Percentiles rank a stretch among this genome's conserved stretches.
phyloP scores from a whole-genome alignment of 148 eudicot species.

The Fagopyrum homotropicum region DNA sequence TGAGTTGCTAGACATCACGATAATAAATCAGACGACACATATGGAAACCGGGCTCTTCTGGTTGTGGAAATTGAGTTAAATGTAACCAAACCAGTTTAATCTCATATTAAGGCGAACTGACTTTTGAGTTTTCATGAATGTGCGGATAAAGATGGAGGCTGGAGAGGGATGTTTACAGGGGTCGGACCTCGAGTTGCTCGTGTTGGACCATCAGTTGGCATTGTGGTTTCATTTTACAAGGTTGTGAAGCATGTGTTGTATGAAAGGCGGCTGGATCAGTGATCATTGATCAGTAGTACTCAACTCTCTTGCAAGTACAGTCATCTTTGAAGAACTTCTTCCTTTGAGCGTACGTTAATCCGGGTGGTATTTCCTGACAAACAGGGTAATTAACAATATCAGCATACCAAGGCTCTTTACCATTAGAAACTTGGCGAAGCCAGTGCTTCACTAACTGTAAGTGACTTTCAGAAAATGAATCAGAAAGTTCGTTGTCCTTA shows the following conservation, averaged over 20 bases:
- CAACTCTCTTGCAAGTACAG: background rate
- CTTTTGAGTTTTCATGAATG: background rate
- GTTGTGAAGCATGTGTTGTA: slow-evolving; percentile 62
- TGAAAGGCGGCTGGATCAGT: slow-evolving; percentile 22
- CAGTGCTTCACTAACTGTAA: too few relatives aligned
- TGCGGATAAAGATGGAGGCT: slow-evolving; percentile 68
- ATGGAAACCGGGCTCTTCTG: background rate
- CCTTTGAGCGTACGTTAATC: too few relatives aligned
- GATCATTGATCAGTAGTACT: background rate
- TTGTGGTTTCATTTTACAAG: slow-evolving; percentile 84
- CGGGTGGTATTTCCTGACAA: too few relatives aligned
- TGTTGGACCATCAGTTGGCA: slow-evolving; percentile 92
- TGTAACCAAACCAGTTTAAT: background rate
- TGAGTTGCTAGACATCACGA: too few relatives aligned
- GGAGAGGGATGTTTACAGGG: slow-evolving; percentile 74
- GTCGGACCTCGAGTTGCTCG: slow-evolving; percentile 79
- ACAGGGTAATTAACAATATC: too few relatives aligned
- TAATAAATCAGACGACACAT: too few relatives aligned
- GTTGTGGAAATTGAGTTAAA: background rate
- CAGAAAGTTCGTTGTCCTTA: too few relatives aligned
- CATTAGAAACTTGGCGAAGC: too few relatives aligned
- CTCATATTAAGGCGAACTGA: background rate
- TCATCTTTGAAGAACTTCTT: background rate
- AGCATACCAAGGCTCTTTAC: too few relatives aligned
- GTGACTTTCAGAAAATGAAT: too few relatives aligned